A percentile compares a stretch with the other conserved stretches of the same genome.
These are phyloP conservation scores for Paratrimastix pyriformis DNA, from an alignment of 78 protist genomes.

Conservation along the genomic window DNA sequence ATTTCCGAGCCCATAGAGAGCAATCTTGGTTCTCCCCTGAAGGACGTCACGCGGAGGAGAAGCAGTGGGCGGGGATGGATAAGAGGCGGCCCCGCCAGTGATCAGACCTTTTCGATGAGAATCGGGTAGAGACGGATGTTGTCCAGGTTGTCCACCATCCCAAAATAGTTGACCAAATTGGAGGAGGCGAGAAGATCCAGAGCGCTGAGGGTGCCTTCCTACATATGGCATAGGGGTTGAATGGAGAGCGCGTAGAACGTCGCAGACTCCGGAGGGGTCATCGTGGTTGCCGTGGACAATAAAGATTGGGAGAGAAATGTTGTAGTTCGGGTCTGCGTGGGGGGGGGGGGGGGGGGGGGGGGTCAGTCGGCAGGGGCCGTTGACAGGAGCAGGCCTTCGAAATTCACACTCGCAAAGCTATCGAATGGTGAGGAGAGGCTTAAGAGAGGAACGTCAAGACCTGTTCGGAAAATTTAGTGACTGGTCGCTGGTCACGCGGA, in stretches of 20 bases:
- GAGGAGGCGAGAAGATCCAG: slow-evolving; percentile 70
- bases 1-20: slow-evolving; percentile 90
- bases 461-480: slow-evolving; percentile 16
- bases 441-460: neutral
- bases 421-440: neutral
- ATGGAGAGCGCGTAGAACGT: neutral
- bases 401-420: slow-evolving; percentile 5
- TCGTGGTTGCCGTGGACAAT: slow-evolving; percentile 98
- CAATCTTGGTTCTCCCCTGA: slow-evolving; percentile 58
- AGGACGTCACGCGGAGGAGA: too few relatives aligned
- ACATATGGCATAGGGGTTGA: neutral
- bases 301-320: slow-evolving; percentile 89
- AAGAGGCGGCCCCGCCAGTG: too few relatives aligned
- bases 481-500: slow-evolving; percentile 29
- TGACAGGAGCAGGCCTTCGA: neutral
- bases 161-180: slow-evolving; percentile 82
- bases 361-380: slow-evolving; percentile 49
- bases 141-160: slow-evolving; percentile 53
- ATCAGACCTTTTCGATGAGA: slow-evolving; percentile 55
- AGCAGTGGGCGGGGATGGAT: too few relatives aligned
- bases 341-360: too few relatives aligned
- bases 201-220: slow-evolving; percentile 53
- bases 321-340: slow-evolving; percentile 84
- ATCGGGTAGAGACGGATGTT: slow-evolving; percentile 72
- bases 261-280: slow-evolving; percentile 85